Evolutionary conservation across 192 early-diverging fungal species (phyloP), one percentile per base, ranked within the genome.

Genomic region (Cetraspora pellucida): DNA sequence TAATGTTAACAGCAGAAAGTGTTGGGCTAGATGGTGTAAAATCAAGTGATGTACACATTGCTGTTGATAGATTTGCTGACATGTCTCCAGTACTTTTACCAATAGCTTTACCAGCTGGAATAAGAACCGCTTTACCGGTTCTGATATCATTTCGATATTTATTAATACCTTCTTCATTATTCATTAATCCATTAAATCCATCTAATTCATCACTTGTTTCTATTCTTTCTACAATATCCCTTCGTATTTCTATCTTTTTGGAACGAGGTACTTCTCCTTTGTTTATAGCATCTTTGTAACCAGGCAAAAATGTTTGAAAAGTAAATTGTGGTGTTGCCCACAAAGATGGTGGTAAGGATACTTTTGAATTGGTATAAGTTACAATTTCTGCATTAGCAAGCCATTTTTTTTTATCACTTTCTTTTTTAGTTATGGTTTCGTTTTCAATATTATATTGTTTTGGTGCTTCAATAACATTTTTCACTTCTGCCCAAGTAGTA

Each of bases 341-440:
- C 9, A 89, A 70, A 30, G 84, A 79, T 37, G 84, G 81, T 2
- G 81, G 78, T 21, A 81, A 70, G 2, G 80, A 78, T 19, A 76
- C 72, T 10, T 55, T 79, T 16, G 83, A 77, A 1, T 49, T 69
- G 11, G 50, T 47, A 64, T 89, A 87, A 0, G 88, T 87, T 19
- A 79, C 82, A 47, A 87, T 87, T 64, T 89, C 88, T 8, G 85
- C 85, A 74, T 86, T 79, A 10, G 85, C 81, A 2, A 88, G 64
- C 84, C 85, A 88, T 9, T 79, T 30, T 74, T 37, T 37, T 37
- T 78, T 30, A 65, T 27, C 21, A 72, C 7, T 37, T 1, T 68
- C 76, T 5, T 54, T 73, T 28, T 74, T 70, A 47, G 59, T 6
- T n/a, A 50, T 5, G 16, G 14, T 54, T 28, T 73, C 75, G 7